These are phyloP conservation scores for Talaromyces adpressus DNA, from an alignment of 495 filamentous ascomycete genomes.

Conservation along the genomic window DNA sequence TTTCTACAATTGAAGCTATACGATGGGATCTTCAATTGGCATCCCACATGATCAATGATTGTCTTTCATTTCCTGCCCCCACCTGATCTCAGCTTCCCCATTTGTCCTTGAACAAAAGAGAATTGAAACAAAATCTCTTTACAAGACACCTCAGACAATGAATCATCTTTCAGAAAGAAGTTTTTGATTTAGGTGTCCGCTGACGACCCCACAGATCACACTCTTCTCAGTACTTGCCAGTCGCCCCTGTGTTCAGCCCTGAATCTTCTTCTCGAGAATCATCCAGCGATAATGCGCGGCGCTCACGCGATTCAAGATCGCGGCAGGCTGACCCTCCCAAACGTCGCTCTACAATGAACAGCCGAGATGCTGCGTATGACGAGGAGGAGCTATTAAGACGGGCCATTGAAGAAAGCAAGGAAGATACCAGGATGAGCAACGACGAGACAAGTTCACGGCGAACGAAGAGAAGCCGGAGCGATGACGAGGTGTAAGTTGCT, in stretches of 20 bases:
- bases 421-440: slow-evolving; percentile 45
- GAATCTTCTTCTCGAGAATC: slow-evolving; percentile 39
- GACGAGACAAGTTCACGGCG: slow-evolving; percentile 48
- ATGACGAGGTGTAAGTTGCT: slow-evolving; percentile 80
- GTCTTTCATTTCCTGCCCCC: slow-evolving; percentile 7
- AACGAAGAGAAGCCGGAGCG: slow-evolving; percentile 79
- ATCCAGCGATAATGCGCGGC: slow-evolving; percentile 38
- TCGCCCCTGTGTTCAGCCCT: slow-evolving; percentile 40
- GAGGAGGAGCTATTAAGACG: slow-evolving; percentile 84
- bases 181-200: slow-evolving; percentile 12
- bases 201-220: slow-evolving; percentile 44
- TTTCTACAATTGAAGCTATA: slow-evolving; percentile 4
- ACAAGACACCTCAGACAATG: background rate
- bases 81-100: background rate
- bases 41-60: slow-evolving; percentile 9
- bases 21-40: background rate
- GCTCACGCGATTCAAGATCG: slow-evolving; percentile 40
- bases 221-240: slow-evolving; percentile 64
- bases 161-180: background rate
- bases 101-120: background rate
- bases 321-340: slow-evolving; percentile 52
- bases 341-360: slow-evolving; percentile 95
- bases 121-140: background rate
- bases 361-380: slow-evolving; percentile 89
- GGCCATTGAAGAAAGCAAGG: slow-evolving; percentile 93